phyloP scores from a whole-genome alignment of 2,329 filamentous ascomycete species.

The Fusarium nisikadoi region DNA sequence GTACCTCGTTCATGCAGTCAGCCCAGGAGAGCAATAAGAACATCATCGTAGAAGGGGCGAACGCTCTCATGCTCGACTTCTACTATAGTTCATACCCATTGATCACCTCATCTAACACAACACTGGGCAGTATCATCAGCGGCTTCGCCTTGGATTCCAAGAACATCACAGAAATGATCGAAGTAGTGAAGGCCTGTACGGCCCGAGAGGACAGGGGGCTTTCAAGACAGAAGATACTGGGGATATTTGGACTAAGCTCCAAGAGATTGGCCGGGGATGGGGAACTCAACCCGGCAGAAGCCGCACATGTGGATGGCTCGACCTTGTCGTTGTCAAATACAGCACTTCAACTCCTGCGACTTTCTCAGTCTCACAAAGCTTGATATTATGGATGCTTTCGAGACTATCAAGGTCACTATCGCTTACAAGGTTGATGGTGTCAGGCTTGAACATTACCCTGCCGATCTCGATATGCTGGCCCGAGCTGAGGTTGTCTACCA shows the following conservation, averaged over 20 bases:
- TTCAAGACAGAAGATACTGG: slow-evolving; percentile 14
- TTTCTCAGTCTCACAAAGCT: slow-evolving; percentile 18
- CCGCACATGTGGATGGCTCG: slow-evolving; percentile 18
- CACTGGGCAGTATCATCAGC: slow-evolving; percentile 8
- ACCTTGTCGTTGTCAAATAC: slow-evolving; percentile 13
- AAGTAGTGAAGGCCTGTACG: slow-evolving; percentile 10
- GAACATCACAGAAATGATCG: slow-evolving; percentile 5
- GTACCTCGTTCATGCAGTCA: slow-evolving; percentile 2
- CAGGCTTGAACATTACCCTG: slow-evolving; percentile 12
- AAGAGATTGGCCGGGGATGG: slow-evolving; percentile 1
- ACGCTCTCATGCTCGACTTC: slow-evolving; percentile 18
- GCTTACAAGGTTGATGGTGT: slow-evolving; percentile 17
- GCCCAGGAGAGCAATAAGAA: slow-evolving; percentile 3
- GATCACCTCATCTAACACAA: slow-evolving; percentile 3
- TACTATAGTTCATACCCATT: slow-evolving; percentile 8
- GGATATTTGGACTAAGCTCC: slow-evolving; percentile 2
- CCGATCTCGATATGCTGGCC: slow-evolving; percentile 3
- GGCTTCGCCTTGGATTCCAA: slow-evolving; percentile 1
- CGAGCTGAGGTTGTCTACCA: slow-evolving; percentile 18
- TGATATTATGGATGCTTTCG: slow-evolving; percentile 22
- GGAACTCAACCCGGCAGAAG: slow-evolving; percentile 18
- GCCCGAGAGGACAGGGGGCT: not conserved
- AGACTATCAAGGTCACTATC: slow-evolving; percentile 20
- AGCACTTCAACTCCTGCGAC: slow-evolving; percentile 14
- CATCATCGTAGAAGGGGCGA: slow-evolving; percentile 3